A percentile compares a stretch with the other conserved stretches of the same genome.
These are phyloP conservation scores for Verticillium isaacii DNA, from an alignment of 2,329 filamentous ascomycete genomes.

Conservation along the genomic window DNA sequence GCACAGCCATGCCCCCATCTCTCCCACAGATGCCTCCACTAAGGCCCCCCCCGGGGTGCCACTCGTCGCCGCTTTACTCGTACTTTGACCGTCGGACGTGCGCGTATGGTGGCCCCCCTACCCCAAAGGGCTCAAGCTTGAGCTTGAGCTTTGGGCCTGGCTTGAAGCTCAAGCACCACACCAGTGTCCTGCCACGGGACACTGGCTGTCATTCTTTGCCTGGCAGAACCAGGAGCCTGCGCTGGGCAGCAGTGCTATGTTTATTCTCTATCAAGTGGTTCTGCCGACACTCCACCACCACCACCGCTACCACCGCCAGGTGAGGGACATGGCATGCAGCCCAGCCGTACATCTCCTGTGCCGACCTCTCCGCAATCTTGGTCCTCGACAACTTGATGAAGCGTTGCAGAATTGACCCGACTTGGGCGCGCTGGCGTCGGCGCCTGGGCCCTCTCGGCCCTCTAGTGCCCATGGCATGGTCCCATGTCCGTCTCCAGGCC, in stretches of 20 bases:
- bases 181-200: not conserved
- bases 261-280: no score
- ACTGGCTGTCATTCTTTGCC: not conserved
- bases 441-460: not conserved
- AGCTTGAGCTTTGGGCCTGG: not conserved
- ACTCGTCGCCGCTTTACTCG: not conserved
- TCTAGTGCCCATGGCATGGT: not conserved
- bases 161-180: not conserved
- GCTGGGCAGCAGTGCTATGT: no score
- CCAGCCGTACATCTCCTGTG: not conserved
- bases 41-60: not conserved
- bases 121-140: not conserved
- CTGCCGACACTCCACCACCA: no score
- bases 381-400: not conserved
- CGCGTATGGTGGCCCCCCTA: no score
- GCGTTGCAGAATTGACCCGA: not conserved
- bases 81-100: not conserved
- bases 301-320: no score
- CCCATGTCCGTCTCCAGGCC: not conserved
- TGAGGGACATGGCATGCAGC: not conserved
- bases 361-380: not conserved
- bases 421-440: not conserved
- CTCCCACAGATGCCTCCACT: not conserved
- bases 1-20: not conserved
- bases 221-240: no score